A percentile compares a stretch with the other conserved stretches of the same genome.
Conservation (phyloP, 2,329 filamentous ascomycete species). For the Aspergillus sojae region DNA sequence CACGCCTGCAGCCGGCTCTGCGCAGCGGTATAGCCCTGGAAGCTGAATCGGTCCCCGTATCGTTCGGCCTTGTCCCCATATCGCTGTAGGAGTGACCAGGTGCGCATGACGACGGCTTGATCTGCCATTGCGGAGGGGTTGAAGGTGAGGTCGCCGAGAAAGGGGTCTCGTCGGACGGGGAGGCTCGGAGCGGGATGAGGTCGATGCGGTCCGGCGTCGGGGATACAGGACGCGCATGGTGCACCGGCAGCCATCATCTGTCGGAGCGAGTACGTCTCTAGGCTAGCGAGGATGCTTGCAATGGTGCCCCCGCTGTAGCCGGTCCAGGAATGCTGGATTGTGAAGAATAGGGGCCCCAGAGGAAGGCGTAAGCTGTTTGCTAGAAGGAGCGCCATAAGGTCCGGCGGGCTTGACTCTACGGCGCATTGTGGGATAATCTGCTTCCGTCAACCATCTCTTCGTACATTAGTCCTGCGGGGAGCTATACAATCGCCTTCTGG, state of each 20-base stretch:
- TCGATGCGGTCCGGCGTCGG: background rate
- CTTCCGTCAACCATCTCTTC: background rate
- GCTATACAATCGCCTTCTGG: background rate
- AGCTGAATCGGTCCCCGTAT: too few species aligned
- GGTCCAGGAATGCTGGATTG: background rate
- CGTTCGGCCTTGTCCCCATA: too few species aligned
- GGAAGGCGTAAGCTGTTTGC: background rate
- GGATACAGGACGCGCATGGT: background rate
- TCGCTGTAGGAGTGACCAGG: too few species aligned
- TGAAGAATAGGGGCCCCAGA: background rate
- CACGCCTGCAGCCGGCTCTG: too few species aligned
- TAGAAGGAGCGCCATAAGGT: background rate
- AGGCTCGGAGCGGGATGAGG: background rate
- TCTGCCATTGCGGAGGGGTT: background rate
- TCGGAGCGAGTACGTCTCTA: background rate
- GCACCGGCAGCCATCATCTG: background rate
- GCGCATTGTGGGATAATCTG: background rate
- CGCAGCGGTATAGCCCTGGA: too few species aligned
- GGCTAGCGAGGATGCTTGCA: background rate
- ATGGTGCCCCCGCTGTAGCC: background rate
- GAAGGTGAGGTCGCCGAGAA: background rate
- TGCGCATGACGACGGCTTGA: background rate
- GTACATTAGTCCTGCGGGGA: background rate
- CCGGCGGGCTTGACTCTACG: background rate
- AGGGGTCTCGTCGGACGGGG: background rate